phyloP scores from a whole-genome alignment of 768 basidiomycete species.

The Mycena latifolia region DNA sequence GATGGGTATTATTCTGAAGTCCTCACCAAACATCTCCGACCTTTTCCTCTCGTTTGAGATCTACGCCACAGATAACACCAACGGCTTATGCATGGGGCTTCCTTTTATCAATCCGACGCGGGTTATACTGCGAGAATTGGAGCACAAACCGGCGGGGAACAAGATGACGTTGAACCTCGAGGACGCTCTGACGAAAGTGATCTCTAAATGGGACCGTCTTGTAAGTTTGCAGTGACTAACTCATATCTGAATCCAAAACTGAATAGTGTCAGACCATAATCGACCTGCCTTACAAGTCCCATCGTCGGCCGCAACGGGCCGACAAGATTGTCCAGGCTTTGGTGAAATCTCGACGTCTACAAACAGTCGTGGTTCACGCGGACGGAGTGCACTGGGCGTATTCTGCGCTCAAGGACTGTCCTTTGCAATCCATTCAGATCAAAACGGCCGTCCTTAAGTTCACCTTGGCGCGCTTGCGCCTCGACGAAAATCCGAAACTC shows the following conservation, averaged over 20 bases:
- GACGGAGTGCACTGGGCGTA: neutral
- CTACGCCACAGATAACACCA: conserved; percentile 17
- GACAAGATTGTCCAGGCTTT: neutral
- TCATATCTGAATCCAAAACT: neutral
- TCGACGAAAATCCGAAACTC: neutral
- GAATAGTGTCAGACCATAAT: neutral
- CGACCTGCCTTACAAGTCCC: neutral
- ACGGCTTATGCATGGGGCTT: conserved; percentile 21
- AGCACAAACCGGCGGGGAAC: neutral
- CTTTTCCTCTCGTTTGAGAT: conserved; percentile 19
- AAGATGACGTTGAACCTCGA: conserved; percentile 7
- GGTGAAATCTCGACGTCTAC: neutral
- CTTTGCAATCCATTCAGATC: conserved; percentile 13
- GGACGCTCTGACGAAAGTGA: neutral
- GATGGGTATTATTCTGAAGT: conserved; percentile 3
- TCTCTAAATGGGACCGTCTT: conserved; percentile 17
- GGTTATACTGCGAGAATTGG: conserved; percentile 3
- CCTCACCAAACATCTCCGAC: conserved; percentile 14
- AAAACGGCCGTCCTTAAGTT: neutral
- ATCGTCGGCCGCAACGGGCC: neutral
- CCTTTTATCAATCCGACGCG: conserved; percentile 17
- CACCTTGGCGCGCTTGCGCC: neutral
- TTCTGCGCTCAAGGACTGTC: conserved; percentile 1
- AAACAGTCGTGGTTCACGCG: neutral
- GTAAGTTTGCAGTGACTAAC: neutral